A percentile compares a stretch with the other conserved stretches of the same genome.
phyloP scores from a whole-genome alignment of 106 monocot genomes.

The Posidonia australis region DNA sequence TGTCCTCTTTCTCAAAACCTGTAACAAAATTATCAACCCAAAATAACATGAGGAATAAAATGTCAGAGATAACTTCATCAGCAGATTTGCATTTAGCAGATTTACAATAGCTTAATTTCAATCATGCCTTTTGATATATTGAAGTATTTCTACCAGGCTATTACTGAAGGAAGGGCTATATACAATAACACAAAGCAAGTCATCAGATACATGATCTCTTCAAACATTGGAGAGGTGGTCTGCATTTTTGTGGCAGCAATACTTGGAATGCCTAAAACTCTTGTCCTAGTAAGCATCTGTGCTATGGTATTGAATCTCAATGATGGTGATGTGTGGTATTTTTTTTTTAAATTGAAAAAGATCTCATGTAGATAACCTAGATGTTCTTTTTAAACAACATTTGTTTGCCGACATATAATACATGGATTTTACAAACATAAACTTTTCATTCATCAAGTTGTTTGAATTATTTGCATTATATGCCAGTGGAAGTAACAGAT shows the following conservation, averaged over 20 bases:
- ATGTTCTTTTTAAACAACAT: too few relatives aligned
- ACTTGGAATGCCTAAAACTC: slow-evolving; percentile 96
- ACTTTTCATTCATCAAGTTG: background rate
- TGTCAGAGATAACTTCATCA: too few relatives aligned
- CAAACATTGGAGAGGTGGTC: slow-evolving; percentile 98
- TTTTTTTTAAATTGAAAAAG: background rate
- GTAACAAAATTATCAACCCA: too few relatives aligned
- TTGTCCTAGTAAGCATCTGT: slow-evolving; percentile 68
- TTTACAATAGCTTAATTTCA: too few relatives aligned
- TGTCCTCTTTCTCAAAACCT: too few relatives aligned
- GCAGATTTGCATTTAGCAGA: too few relatives aligned
- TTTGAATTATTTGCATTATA: too few relatives aligned
- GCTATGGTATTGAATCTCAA: background rate
- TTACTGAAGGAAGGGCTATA: slow-evolving; percentile 98
- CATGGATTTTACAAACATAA: background rate
- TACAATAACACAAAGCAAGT: slow-evolving; percentile 98
- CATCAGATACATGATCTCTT: slow-evolving; percentile 99
- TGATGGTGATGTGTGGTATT: too few relatives aligned
- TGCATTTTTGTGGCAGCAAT: slow-evolving; percentile 98
- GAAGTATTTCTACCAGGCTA: slow-evolving; percentile 56
- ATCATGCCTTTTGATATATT: slow-evolving; percentile 2
- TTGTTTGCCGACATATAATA: background rate
- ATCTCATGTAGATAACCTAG: background rate
- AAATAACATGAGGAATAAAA: too few relatives aligned
- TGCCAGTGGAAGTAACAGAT: too few relatives aligned